Evolutionary conservation across 768 basidiomycete genomes (phyloP).

Genomic region (Tricholoma flavovirens): DNA sequence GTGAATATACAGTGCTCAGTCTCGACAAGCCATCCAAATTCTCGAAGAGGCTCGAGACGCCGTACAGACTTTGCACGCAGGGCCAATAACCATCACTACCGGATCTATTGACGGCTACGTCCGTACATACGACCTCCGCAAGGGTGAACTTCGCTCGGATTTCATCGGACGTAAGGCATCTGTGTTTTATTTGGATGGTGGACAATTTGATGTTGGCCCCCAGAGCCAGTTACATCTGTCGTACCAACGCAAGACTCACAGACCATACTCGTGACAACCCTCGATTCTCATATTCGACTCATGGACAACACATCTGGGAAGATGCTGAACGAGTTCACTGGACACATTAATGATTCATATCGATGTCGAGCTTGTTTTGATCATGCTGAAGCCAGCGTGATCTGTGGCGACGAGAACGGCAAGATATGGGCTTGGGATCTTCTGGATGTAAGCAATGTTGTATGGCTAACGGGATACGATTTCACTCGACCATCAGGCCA

Average conservation of each 20-base stretch:
- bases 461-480: background rate
- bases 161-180: conserved; percentile 76
- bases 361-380: conserved; percentile 80
- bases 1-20: conserved; percentile 49
- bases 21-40: conserved; percentile 83
- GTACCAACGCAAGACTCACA: conserved; percentile 74
- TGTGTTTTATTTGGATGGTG: background rate
- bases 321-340: conserved; percentile 78
- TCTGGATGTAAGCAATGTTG: conserved; percentile 55
- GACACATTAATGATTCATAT: conserved; percentile 71
- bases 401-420: conserved; percentile 90
- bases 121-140: conserved; percentile 91
- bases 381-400: conserved; percentile 71
- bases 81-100: conserved; percentile 58
- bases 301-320: conserved; percentile 83
- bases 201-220: conserved; percentile 3
- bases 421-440: conserved; percentile 91
- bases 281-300: conserved; percentile 81
- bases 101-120: conserved; percentile 92
- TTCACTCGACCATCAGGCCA: conserved; percentile 44
- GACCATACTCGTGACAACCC: conserved; percentile 75
- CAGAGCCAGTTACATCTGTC: conserved; percentile 86
- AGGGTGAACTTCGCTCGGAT: conserved; percentile 85
- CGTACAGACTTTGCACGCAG: conserved; percentile 73
- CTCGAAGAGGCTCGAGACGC: conserved; percentile 87